Evolutionary conservation across 1,139 yeast species (phyloP).

Genomic region (Nadsonia commutata): DNA sequence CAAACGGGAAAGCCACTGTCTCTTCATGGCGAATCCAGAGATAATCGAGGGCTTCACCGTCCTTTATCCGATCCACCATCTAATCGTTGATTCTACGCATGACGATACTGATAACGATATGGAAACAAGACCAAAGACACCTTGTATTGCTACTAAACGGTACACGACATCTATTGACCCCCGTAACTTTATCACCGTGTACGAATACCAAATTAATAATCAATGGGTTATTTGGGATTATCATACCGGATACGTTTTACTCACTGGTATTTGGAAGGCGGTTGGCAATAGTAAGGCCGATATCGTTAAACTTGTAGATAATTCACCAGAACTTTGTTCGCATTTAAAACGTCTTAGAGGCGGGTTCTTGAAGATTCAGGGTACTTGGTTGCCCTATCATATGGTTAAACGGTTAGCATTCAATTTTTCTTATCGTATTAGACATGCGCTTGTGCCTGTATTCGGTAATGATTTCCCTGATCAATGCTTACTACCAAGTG

Average conservation of each 20-base stretch:
- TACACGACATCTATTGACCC: constrained; percentile 66
- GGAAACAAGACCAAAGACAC: too few relatives aligned
- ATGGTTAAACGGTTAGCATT: constrained; percentile 56
- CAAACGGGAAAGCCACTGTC: too few relatives aligned
- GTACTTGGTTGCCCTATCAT: constrained; percentile 79
- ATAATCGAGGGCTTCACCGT: too few relatives aligned
- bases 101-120: too few relatives aligned
- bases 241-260: constrained; percentile 73
- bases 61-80: too few relatives aligned
- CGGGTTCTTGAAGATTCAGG: constrained; percentile 85
- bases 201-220: constrained; percentile 50
- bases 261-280: constrained; percentile 87
- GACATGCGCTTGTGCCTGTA: constrained; percentile 64
- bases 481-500: constrained; percentile 51
- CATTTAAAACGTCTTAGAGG: constrained; percentile 72
- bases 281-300: constrained; percentile 60
- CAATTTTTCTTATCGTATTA: constrained; percentile 62
- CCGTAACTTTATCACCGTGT: constrained; percentile 56
- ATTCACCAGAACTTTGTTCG: constrained; percentile 54
- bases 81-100: too few relatives aligned
- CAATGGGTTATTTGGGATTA: constrained; percentile 80
- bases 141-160: constrained; percentile 37
- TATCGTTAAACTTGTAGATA: constrained; percentile 58
- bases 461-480: constrained; percentile 66
- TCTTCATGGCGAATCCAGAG: too few relatives aligned